phyloP scores from a whole-genome alignment of 768 basidiomycete species.

The Cytidiella melzeri region DNA sequence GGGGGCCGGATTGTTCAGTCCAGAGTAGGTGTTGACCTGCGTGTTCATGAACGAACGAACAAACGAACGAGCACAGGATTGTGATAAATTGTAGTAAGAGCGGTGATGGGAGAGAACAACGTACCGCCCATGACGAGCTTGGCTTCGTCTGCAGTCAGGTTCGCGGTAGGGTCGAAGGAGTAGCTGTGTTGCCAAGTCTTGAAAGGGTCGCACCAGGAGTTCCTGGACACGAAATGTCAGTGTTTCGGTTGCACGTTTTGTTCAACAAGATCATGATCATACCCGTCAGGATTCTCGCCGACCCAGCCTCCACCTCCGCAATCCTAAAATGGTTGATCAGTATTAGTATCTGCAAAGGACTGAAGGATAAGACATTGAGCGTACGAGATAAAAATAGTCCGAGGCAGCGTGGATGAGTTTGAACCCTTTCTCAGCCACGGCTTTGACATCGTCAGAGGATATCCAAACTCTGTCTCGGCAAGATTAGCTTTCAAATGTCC shows the following conservation, averaged over 20 bases:
- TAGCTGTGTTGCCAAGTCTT: conserved; percentile 75
- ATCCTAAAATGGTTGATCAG: conserved; percentile 32
- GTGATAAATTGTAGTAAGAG: too few relatives aligned
- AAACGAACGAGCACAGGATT: too few relatives aligned
- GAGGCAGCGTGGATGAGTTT: conserved; percentile 62
- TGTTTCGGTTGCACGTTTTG: too few relatives aligned
- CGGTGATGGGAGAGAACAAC: conserved; percentile 12
- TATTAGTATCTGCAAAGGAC: neutral
- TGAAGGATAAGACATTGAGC: conserved; percentile 9
- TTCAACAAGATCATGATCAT: too few relatives aligned
- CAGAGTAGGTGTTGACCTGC: conserved; percentile 62
- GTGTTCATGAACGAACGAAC: neutral
- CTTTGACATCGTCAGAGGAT: conserved; percentile 50
- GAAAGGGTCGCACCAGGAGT: conserved; percentile 75
- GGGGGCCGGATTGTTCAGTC: conserved; percentile 68
- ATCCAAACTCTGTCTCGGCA: conserved; percentile 76
- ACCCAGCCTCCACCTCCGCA: conserved; percentile 73
- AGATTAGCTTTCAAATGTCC: too few relatives aligned
- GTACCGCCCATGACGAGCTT: conserved; percentile 63
- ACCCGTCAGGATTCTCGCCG: conserved; percentile 41
- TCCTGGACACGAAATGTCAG: too few relatives aligned
- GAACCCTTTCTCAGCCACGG: conserved; percentile 56
- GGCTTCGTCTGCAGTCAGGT: conserved; percentile 40
- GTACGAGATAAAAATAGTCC: conserved; percentile 71
- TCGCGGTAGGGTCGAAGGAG: conserved; percentile 66